Base-by-base conservation (phyloP, 176 grass and related monocot genomes). In the barley (Hordeum vulgare) region DNA sequence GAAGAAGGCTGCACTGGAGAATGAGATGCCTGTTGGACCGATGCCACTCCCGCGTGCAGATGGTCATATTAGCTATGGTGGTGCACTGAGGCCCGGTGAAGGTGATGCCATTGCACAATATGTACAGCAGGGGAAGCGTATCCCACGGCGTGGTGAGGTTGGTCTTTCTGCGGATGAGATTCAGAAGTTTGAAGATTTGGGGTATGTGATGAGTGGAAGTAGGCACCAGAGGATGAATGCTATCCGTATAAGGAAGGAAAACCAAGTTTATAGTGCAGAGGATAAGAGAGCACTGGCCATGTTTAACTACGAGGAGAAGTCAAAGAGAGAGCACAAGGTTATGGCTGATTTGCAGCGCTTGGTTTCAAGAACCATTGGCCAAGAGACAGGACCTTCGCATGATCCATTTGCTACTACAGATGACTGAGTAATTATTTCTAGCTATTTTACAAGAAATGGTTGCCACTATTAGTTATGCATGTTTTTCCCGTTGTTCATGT, bases 81-180 rank as follows among this genome's bases (percentile, higher is more conserved):
- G 97, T 67, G 97, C 93, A 12, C 81, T 99, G 35, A 94, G 97
- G 71, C 97, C 97, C 6, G 93, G 96, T 87, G 97, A 99, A 89
- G 97, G 97, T 89, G 97, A 99, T 88, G 97, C 97, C 20, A 99
- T 99, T 51, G 97, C 97, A 11, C 97, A 96, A 81, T 96, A 99
- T 71, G 93, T 96, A 72, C 93, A 99, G 53, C 93, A 99, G 86
- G 97, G 97, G 24, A 99, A 99, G 77, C 93, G 97, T 91, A 99
- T 99, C 75, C 97, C 93, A 25, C 85, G 91, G 21, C 92, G 93
- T 96, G 93, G 97, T 96, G 97, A 99, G 76, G 97, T 96, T 34
- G 97, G 97, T 80, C 80, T 99, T 7, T 96, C 93, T 37, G 97
- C 93, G 10, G 97, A 99, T 2, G 97, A 96, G 83, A 99, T 99